A percentile compares a stretch with the other conserved stretches of the same genome.
These are phyloP conservation scores for Penicillium turbatum DNA, from an alignment of 495 filamentous ascomycete species.

Conservation along the genomic window DNA sequence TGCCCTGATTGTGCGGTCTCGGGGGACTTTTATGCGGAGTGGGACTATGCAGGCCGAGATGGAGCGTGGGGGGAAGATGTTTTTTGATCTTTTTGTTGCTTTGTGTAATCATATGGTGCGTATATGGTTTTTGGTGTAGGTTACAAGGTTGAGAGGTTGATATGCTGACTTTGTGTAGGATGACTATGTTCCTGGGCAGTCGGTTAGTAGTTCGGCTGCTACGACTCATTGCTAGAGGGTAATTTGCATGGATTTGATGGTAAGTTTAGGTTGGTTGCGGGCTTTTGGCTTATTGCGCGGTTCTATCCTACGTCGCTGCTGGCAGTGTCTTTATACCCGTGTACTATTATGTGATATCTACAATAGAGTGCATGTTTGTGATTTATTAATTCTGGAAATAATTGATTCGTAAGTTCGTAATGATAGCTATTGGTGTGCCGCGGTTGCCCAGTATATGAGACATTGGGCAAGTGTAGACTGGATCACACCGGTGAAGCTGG, in stretches of 20 bases:
- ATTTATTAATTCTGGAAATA: background rate
- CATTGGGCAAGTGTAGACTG: background rate
- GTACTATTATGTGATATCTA: constrained; percentile 13
- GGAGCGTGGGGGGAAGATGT: constrained; percentile 78
- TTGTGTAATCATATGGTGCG: constrained; percentile 82
- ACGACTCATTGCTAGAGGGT: constrained; percentile 5
- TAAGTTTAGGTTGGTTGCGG: background rate
- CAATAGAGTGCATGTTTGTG: constrained; percentile 3
- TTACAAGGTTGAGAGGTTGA: background rate
- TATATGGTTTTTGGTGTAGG: constrained; percentile 4
- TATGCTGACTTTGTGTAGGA: constrained; percentile 20
- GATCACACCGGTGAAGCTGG: background rate
- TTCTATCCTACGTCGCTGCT: constrained; percentile 2
- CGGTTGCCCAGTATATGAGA: background rate
- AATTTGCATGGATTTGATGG: background rate
- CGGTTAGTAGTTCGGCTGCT: constrained; percentile 19
- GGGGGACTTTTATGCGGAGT: constrained; percentile 83
- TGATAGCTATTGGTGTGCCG: background rate
- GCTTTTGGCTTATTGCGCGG: background rate
- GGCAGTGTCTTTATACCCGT: constrained; percentile 20
- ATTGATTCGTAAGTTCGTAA: constrained; percentile 1
- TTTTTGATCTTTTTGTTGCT: constrained; percentile 91
- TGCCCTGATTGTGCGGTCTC: constrained; percentile 80
- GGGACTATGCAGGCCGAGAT: constrained; percentile 97
- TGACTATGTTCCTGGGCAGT: constrained; percentile 19